Percentiles rank a stretch among this genome's conserved stretches.
Evolutionary conservation across 2,329 filamentous ascomycete genomes (phyloP).

Genomic region (Fusarium fujikuroi): DNA sequence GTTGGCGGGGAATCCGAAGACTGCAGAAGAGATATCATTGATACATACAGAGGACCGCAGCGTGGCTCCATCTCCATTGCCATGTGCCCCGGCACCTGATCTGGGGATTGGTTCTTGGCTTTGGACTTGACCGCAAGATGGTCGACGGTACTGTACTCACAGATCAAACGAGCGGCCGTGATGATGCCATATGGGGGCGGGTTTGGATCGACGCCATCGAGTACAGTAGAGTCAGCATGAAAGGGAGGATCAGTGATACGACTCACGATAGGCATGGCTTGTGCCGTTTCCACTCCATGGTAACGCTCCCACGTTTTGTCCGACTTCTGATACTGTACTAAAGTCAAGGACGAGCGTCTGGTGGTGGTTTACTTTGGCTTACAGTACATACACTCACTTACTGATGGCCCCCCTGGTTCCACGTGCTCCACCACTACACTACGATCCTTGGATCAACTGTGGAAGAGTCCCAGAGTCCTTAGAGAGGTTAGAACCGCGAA

Average conservation of each 20-base stretch:
- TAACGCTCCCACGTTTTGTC: slow-evolving; percentile 36
- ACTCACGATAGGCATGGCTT: slow-evolving; percentile 21
- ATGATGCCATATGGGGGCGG: slow-evolving; percentile 29
- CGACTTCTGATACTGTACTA: slow-evolving; percentile 17
- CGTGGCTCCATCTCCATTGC: slow-evolving; percentile 3
- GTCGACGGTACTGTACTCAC: neutral
- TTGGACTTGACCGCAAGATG: slow-evolving; percentile 26
- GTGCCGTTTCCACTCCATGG: slow-evolving; percentile 16
- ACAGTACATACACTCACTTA: neutral
- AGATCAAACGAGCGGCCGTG: slow-evolving; percentile 6
- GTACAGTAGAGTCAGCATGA: neutral
- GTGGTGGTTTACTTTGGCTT: slow-evolving; percentile 24
- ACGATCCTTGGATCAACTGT: slow-evolving; percentile 9
- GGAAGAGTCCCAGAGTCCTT: neutral
- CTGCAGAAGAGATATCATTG: neutral
- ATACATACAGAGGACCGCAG: neutral
- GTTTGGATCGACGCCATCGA: slow-evolving; percentile 26
- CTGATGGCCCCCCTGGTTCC: slow-evolving; percentile 29
- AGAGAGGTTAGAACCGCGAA: neutral
- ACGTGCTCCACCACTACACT: slow-evolving; percentile 31
- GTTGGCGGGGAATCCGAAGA: slow-evolving; percentile 23
- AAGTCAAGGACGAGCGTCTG: slow-evolving; percentile 15
- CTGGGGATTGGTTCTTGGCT: slow-evolving; percentile 24
- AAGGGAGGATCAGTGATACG: slow-evolving; percentile 5
- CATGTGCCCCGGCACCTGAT: slow-evolving; percentile 23